A percentile compares a stretch with the other conserved stretches of the same genome.
phyloP scores from a whole-genome alignment of 2,329 filamentous ascomycete species.

The Xylaria digitata region DNA sequence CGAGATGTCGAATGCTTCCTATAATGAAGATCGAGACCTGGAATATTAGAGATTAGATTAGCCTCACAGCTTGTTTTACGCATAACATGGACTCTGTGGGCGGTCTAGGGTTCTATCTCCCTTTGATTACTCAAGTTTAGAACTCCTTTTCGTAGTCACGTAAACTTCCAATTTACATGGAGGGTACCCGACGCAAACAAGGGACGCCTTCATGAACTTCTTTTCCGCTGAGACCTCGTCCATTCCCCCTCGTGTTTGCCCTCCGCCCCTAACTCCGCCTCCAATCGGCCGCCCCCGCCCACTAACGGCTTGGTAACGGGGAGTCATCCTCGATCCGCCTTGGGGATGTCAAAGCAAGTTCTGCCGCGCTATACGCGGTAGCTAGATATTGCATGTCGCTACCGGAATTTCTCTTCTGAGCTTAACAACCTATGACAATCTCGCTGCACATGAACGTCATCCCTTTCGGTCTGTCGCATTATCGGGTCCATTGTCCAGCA shows the following conservation, averaged over 20 bases:
- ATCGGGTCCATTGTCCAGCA: slow-evolving; percentile 22
- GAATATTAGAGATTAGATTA: too few species aligned
- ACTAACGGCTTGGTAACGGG: not conserved
- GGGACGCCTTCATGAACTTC: not conserved
- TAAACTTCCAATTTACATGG: not conserved
- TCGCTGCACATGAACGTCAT: slow-evolving; percentile 38
- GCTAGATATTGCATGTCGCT: slow-evolving; percentile 18
- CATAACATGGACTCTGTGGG: too few species aligned
- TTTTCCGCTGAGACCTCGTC: not conserved
- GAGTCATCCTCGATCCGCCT: not conserved
- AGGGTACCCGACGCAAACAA: not conserved
- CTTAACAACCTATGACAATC: slow-evolving; percentile 11
- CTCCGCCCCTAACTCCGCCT: not conserved
- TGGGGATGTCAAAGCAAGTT: not conserved
- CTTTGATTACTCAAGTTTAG: not conserved
- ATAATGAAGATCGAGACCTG: too few species aligned
- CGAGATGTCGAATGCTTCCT: too few species aligned
- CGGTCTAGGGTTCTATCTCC: too few species aligned
- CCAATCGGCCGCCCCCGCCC: slow-evolving; percentile 10
- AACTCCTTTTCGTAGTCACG: not conserved
- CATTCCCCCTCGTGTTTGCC: slow-evolving; percentile 20
- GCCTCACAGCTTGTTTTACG: too few species aligned
- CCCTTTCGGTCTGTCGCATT: slow-evolving; percentile 38
- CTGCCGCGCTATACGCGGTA: slow-evolving; percentile 2
- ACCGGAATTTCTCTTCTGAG: slow-evolving; percentile 36